Percentiles rank a stretch among this genome's conserved stretches.
Evolutionary conservation across 129 eudicot species (phyloP).

Genomic region (Flaveria brownii): DNA sequence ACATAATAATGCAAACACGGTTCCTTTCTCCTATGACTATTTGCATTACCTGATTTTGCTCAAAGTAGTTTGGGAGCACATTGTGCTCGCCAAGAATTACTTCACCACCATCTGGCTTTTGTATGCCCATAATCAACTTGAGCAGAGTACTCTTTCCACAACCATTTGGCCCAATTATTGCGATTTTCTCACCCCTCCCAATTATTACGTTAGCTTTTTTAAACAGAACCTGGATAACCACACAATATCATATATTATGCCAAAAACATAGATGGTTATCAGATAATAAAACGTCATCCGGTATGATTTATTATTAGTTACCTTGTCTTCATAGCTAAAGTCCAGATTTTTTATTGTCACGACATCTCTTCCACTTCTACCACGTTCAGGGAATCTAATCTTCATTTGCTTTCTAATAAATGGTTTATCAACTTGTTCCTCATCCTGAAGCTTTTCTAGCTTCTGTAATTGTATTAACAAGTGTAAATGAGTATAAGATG

Average conservation of each 20-base stretch:
- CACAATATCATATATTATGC: constrained; percentile 9
- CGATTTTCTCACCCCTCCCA: constrained; percentile 91
- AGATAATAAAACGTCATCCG: neutral
- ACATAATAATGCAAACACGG: neutral
- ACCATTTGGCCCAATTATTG: constrained; percentile 93
- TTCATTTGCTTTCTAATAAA: constrained; percentile 92
- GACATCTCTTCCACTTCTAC: constrained; percentile 82
- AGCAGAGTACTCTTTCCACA: constrained; percentile 97
- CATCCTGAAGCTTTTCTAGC: constrained; percentile 94
- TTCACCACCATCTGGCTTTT: constrained; percentile 66
- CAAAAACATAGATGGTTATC: neutral
- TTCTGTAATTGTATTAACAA: constrained; percentile 52
- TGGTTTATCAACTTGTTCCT: constrained; percentile 93
- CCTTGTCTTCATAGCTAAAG: constrained; percentile 80
- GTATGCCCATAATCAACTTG: constrained; percentile 77
- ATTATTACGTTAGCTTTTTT: constrained; percentile 72
- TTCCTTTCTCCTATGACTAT: neutral
- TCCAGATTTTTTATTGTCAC: constrained; percentile 61
- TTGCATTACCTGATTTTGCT: constrained; percentile 88
- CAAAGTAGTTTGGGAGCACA: constrained; percentile 91
- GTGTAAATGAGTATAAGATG: constrained; percentile 5
- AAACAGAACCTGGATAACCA: constrained; percentile 64
- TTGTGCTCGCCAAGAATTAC: constrained; percentile 87
- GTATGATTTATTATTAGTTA: constrained; percentile 28
- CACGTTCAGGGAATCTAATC: constrained; percentile 96